phyloP scores from a whole-genome alignment of 805 yeast genomes.

The Metschnikowia santaceciliae region DNA sequence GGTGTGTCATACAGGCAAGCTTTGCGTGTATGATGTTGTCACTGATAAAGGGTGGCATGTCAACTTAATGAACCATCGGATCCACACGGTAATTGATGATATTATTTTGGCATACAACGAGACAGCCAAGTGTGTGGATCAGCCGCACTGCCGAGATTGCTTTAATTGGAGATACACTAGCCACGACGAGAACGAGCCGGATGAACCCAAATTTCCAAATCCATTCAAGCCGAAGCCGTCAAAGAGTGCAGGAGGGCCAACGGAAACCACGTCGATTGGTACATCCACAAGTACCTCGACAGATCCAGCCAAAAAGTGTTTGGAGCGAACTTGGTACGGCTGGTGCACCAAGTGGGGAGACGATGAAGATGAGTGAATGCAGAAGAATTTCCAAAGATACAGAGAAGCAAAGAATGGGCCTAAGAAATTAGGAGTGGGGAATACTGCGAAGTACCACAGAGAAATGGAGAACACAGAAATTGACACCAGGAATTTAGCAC shows the following conservation, averaged over 20 bases:
- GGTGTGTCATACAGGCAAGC: conserved; percentile 85
- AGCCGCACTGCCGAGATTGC: conserved; percentile 87
- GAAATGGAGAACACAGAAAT: too few relatives aligned
- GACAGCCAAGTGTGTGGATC: conserved; percentile 68
- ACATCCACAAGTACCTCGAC: conserved; percentile 8
- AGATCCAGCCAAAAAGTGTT: conserved; percentile 43
- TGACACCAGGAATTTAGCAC: too few relatives aligned
- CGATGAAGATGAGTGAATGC: conserved; percentile 14
- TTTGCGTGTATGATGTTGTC: conserved; percentile 87
- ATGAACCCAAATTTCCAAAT: conserved; percentile 36
- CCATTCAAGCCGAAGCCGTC: conserved; percentile 31
- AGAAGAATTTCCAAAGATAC: neutral
- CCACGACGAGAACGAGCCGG: conserved; percentile 39
- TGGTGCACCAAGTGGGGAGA: conserved; percentile 49
- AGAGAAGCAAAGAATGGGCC: neutral
- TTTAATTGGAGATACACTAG: conserved; percentile 79
- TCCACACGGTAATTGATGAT: conserved; percentile 85
- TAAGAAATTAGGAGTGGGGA: neutral
- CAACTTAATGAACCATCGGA: conserved; percentile 80
- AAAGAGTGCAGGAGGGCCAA: conserved; percentile 1
- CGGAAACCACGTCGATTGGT: neutral
- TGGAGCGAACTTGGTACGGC: conserved; percentile 66
- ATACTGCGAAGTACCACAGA: too few relatives aligned
- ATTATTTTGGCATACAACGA: conserved; percentile 67
- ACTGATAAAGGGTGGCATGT: conserved; percentile 89